Conservation (phyloP, 805 yeast species). For the Metschnikowia koreensis region DNA sequence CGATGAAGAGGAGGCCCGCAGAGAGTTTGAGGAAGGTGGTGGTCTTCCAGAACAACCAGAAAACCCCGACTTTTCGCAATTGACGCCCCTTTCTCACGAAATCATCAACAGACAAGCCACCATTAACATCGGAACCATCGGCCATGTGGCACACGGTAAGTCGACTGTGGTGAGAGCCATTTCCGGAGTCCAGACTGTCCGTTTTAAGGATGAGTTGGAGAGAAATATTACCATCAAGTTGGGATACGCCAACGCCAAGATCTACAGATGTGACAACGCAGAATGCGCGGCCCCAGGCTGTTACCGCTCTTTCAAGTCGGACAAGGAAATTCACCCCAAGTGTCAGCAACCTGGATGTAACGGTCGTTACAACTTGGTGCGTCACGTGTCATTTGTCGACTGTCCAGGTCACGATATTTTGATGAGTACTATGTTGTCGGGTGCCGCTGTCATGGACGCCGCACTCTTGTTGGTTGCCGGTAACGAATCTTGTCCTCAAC, state of each 20-base stretch:
- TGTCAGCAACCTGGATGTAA: conserved; percentile 83
- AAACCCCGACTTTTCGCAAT: conserved; percentile 73
- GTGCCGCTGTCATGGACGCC: conserved; percentile 99
- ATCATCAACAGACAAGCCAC: conserved; percentile 99
- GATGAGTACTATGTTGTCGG: conserved; percentile 99
- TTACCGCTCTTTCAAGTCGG: conserved; percentile 91
- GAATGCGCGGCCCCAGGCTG: conserved; percentile 91
- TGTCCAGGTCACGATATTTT: conserved; percentile 99
- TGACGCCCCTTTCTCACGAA: conserved; percentile 90
- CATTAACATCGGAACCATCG: conserved; percentile 95
- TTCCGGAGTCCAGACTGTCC: conserved; percentile 97
- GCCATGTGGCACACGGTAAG: conserved; percentile 95
- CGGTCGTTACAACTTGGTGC: conserved; percentile 85
- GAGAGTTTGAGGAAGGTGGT: conserved; percentile 96
- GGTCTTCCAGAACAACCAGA: conserved; percentile 97
- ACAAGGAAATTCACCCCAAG: conserved; percentile 90
- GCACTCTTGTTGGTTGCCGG: conserved; percentile 95
- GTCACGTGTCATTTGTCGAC: conserved; percentile 98
- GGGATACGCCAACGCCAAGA: conserved; percentile 98
- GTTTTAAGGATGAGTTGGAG: conserved; percentile 98
- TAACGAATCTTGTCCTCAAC: conserved; percentile 99
- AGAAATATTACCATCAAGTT: conserved; percentile 97
- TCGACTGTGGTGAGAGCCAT: conserved; percentile 93
- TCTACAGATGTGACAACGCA: conserved; percentile 85
- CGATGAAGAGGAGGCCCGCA: conserved; percentile 71